A percentile compares a stretch with the other conserved stretches of the same genome.
These are phyloP conservation scores for Aspergillus incahuasiensis DNA, from an alignment of 495 filamentous ascomycete genomes.

Conservation along the genomic window DNA sequence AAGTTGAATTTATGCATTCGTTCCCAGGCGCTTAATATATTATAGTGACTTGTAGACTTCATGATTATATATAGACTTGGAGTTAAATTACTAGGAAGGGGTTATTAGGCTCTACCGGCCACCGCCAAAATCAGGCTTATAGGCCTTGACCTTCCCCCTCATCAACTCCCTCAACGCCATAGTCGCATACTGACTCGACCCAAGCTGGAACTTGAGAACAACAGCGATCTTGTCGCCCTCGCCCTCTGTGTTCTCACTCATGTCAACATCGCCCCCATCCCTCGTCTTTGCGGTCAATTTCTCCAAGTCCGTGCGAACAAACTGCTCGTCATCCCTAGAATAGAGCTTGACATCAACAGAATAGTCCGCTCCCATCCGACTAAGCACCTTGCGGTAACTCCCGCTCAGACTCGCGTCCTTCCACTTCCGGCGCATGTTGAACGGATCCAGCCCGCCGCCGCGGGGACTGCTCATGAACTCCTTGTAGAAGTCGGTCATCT, in stretches of 20 bases:
- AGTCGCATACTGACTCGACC: conserved; percentile 86
- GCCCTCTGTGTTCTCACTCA: not conserved
- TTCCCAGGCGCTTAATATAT: too few species aligned
- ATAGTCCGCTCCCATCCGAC: conserved; percentile 52
- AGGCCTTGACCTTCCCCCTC: conserved; percentile 59
- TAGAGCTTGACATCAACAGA: conserved; percentile 68
- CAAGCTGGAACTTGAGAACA: conserved; percentile 78
- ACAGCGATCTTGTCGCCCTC: conserved; percentile 64
- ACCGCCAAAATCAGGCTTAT: conserved; percentile 59
- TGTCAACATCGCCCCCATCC: conserved; percentile 1
- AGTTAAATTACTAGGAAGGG: not conserved
- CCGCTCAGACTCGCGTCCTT: conserved; percentile 87
- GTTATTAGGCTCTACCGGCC: conserved; percentile 28
- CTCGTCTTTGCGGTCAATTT: conserved; percentile 26
- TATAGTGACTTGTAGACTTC: not conserved
- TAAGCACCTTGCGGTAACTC: conserved; percentile 78
- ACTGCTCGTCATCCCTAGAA: conserved; percentile 65
- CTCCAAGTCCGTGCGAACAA: conserved; percentile 81
- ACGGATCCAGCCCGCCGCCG: conserved; percentile 74
- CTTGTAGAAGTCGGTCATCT: conserved; percentile 74
- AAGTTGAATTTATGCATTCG: not conserved
- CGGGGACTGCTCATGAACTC: conserved; percentile 74
- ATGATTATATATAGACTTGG: not conserved
- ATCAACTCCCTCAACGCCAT: conserved; percentile 87
- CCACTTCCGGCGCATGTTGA: conserved; percentile 79